A percentile compares a stretch with the other conserved stretches of the same genome.
Evolutionary conservation across 2,329 filamentous ascomycete species (phyloP).

Genomic region (Onygenales sp.): DNA sequence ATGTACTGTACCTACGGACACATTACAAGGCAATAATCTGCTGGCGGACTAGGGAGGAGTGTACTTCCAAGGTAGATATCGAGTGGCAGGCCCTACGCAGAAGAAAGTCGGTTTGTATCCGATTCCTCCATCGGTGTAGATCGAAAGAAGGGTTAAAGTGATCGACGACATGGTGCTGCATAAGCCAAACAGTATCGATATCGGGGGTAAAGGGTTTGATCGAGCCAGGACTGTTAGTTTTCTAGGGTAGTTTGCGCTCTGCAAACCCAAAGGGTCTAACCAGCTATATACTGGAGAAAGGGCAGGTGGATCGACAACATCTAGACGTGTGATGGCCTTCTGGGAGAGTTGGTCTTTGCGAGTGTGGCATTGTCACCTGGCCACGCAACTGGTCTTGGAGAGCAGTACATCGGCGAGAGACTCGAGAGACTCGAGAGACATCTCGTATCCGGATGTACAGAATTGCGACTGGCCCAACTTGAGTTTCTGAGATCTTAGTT

Average conservation of each 20-base stretch:
- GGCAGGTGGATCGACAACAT: background rate
- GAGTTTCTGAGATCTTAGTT: background rate
- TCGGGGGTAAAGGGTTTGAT: background rate
- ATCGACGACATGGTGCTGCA: constrained; percentile 5
- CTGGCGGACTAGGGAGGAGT: no score
- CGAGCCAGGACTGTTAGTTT: background rate
- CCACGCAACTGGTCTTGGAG: background rate
- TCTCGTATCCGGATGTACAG: background rate
- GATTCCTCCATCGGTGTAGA: background rate
- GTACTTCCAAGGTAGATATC: no score
- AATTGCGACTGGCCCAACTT: background rate
- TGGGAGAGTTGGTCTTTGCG: background rate
- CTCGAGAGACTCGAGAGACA: background rate
- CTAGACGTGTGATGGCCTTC: background rate
- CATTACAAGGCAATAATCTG: background rate
- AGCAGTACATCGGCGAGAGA: background rate
- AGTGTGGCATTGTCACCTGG: background rate
- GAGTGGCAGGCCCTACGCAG: background rate
- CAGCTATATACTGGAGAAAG: background rate
- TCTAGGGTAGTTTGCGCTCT: background rate
- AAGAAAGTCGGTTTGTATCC: background rate
- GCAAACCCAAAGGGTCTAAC: background rate
- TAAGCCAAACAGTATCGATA: background rate
- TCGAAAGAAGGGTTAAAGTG: constrained; percentile 1
- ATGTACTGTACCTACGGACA: background rate